Evolutionary conservation across 768 basidiomycete species (phyloP).

Genomic region (Leccinum imitatum): DNA sequence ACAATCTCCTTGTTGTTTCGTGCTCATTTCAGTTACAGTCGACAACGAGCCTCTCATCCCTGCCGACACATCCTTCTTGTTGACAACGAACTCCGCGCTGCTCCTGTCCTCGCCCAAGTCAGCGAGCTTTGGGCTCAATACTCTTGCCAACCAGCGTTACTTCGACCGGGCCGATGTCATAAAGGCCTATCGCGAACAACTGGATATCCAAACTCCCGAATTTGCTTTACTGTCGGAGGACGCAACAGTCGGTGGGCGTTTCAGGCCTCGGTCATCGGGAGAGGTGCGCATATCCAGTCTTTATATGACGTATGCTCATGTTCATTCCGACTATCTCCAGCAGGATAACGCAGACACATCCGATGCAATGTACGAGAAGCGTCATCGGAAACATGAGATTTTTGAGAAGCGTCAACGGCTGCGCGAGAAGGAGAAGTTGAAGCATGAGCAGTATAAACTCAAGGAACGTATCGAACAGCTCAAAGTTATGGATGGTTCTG

Average conservation of each 20-base stretch:
- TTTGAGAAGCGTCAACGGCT: conserved; percentile 84
- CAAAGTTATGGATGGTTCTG: conserved; percentile 65
- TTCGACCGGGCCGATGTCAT: conserved; percentile 79
- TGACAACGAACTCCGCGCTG: conserved; percentile 69
- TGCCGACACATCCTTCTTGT: conserved; percentile 57
- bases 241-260: conserved; percentile 61
- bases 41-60: conserved; percentile 76
- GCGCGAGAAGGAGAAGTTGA: conserved; percentile 88
- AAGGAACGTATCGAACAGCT: conserved; percentile 87
- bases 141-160: conserved; percentile 64
- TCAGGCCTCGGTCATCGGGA: conserved; percentile 66
- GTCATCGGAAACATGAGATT: conserved; percentile 83
- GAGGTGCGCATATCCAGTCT: conserved; percentile 52
- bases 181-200: conserved; percentile 65
- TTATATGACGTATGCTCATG: conserved; percentile 8
- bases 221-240: conserved; percentile 49
- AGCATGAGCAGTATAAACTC: conserved; percentile 90
- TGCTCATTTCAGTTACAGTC: conserved; percentile 40
- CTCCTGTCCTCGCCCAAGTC: conserved; percentile 41
- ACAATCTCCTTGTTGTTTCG: conserved; percentile 10
- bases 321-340: conserved; percentile 12
- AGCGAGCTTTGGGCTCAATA: conserved; percentile 48
- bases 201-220: conserved; percentile 76
- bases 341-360: conserved; percentile 67
- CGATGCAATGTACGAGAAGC: conserved; percentile 76